These are phyloP conservation scores for Gillenia trifoliata DNA, from an alignment of 306 rosid genomes.

Conservation along the genomic window DNA sequence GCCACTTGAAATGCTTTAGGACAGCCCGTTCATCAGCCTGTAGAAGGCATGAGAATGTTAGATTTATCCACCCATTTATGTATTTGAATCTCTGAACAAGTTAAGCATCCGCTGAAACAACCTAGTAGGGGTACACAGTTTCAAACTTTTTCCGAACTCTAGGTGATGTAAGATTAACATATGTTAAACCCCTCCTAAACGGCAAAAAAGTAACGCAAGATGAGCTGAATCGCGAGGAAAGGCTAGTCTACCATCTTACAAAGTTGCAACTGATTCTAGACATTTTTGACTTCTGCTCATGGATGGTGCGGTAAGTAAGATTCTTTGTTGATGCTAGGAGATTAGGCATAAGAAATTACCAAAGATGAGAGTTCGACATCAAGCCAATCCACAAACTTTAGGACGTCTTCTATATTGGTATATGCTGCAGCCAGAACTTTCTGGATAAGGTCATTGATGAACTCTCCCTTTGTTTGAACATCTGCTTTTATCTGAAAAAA, in stretches of 20 bases:
- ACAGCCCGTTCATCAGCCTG: constrained; percentile 94
- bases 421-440: constrained; percentile 66
- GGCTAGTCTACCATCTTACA: not conserved
- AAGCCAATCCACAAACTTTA: constrained; percentile 87
- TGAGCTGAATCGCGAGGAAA: not conserved
- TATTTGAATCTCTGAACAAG: not conserved
- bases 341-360: constrained; percentile 39
- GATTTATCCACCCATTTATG: not conserved
- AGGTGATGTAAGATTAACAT: not conserved
- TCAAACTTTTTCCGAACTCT: not conserved
- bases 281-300: not conserved
- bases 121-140: not conserved
- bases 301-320: not conserved
- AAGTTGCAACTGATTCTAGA: not conserved
- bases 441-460: constrained; percentile 69
- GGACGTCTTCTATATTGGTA: constrained; percentile 69
- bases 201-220: not conserved
- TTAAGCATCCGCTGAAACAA: not conserved
- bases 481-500: constrained; percentile 71
- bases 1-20: constrained; percentile 93
- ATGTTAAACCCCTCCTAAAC: not conserved
- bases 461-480: constrained; percentile 85
- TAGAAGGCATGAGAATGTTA: constrained; percentile 12
- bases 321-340: not conserved
- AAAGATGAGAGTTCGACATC: constrained; percentile 74